Percentiles rank a stretch among this genome's conserved stretches.
Conservation (phyloP, 257 asterid species). For the Phtheirospermum japonicum region DNA sequence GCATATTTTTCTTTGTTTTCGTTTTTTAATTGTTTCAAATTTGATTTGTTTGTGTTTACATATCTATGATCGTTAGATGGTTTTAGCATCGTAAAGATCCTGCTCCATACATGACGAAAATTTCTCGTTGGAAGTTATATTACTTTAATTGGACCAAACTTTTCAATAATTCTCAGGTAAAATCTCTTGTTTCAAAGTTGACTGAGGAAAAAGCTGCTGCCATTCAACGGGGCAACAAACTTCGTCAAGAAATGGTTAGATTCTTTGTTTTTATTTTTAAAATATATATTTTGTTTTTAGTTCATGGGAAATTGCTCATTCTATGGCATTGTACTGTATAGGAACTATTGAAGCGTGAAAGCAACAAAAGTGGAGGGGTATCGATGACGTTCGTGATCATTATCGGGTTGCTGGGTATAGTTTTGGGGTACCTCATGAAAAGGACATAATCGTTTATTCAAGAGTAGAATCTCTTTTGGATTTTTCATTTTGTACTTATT, state of each 20-base stretch:
- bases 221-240: slow-evolving; percentile 50
- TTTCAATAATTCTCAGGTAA: slow-evolving; percentile 37
- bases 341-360: slow-evolving; percentile 45
- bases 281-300: background rate
- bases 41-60: background rate
- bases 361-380: slow-evolving; percentile 47
- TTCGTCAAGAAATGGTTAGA: slow-evolving; percentile 77
- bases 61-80: background rate
- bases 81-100: background rate
- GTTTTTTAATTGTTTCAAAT: background rate
- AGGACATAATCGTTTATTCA: slow-evolving; percentile 34
- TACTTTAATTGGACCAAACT: too few species aligned
- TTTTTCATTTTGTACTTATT: background rate
- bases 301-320: slow-evolving; percentile 11
- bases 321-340: slow-evolving; percentile 8
- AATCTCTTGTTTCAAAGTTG: slow-evolving; percentile 55
- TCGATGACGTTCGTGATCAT: slow-evolving; percentile 40
- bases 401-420: slow-evolving; percentile 49
- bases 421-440: slow-evolving; percentile 50
- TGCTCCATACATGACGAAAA: background rate
- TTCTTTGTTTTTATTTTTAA: too few species aligned
- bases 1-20: background rate
- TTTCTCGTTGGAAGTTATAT: too few species aligned
- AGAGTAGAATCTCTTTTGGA: background rate
- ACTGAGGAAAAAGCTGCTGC: slow-evolving; percentile 72